Evolutionary conservation across 129 eudicot species (phyloP).

Genomic region (Pseudognaphalium luteoalbum): DNA sequence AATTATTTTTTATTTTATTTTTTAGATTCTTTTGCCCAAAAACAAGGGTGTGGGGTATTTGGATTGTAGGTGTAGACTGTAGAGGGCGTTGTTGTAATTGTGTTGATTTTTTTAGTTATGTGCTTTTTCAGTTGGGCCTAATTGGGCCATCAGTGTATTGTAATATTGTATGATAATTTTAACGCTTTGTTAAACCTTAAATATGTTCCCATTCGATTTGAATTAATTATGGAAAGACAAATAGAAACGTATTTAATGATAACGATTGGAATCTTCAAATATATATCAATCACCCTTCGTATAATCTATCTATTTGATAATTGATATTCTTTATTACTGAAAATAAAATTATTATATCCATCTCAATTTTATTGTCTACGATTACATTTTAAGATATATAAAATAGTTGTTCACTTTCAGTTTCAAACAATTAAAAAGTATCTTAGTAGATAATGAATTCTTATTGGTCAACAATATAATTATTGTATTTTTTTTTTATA

Average conservation of each 20-base stretch:
- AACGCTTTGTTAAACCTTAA: not conserved
- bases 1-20: not conserved
- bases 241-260: not conserved
- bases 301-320: too few species aligned
- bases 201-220: not conserved
- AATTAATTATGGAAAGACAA: not conserved
- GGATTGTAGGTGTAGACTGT: conserved; percentile 25
- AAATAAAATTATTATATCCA: too few species aligned
- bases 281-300: not conserved
- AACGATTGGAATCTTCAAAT: not conserved
- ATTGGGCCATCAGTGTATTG: conserved; percentile 2
- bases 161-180: not conserved
- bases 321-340: too few species aligned
- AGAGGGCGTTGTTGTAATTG: conserved; percentile 11
- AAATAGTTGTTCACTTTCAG: too few species aligned
- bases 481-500: too few species aligned
- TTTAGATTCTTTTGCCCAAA: conserved; percentile 34
- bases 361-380: too few species aligned
- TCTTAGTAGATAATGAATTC: too few species aligned
- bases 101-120: not conserved
- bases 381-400: too few species aligned
- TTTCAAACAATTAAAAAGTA: too few species aligned
- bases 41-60: conserved; percentile 24
- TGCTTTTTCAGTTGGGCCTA: conserved; percentile 11
- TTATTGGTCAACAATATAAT: too few species aligned